Evolutionary conservation across 257 asterid species (phyloP), one percentile per base, ranked within the genome.

Genomic region (Gardenia jasminoides): DNA sequence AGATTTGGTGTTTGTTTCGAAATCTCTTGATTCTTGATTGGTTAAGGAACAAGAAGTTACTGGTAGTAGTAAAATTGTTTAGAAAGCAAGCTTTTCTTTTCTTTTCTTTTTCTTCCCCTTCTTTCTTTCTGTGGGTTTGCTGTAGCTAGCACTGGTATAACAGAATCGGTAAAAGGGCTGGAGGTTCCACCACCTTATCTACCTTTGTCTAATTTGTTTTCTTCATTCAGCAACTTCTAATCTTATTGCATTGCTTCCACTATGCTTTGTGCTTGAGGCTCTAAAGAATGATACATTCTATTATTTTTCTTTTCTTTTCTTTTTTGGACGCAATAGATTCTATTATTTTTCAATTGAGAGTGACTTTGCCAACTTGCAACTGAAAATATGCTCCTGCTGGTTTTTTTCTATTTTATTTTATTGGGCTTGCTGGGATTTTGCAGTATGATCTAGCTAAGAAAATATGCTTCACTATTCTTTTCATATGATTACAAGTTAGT

Each of bases 1-100:
- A 72, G 79, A 79, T 70, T 83, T 82, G 74, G 73, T 17, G 39
- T 41, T 39, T 59, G 80, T 6, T 33, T 15, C 33, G 26, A 41
- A 59, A 20, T 30, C 59, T 7, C 9, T n/a, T 31, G 59, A 58
- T 70, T 70, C 70, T 81, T 17, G 78, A 81, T 70, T 76, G 58
- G n/a, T 66, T 66, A 74, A 62, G 61, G 3, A 62, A 46, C 19
- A 47, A 19, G 58, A 15, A 28, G 24, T 33, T 13, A 72, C 15
- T 33, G 16, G 2, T 17, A 20, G 46, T 3, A 41, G 75, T 20
- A 33, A 70, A 54, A 24, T n/a, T 70, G 28, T 26, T n/a, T 15
- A 43, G 43, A 66, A 24, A 62, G 12, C 13, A 48, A 50, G 22
- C 5, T 1, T 13, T 70, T 78, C 43, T 31, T n/a, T 11, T 11